Evolutionary conservation across 1,284 basidiomycete genomes (phyloP), one percentile per base, ranked within the genome.

Genomic region (Cerioporus squamosus): DNA sequence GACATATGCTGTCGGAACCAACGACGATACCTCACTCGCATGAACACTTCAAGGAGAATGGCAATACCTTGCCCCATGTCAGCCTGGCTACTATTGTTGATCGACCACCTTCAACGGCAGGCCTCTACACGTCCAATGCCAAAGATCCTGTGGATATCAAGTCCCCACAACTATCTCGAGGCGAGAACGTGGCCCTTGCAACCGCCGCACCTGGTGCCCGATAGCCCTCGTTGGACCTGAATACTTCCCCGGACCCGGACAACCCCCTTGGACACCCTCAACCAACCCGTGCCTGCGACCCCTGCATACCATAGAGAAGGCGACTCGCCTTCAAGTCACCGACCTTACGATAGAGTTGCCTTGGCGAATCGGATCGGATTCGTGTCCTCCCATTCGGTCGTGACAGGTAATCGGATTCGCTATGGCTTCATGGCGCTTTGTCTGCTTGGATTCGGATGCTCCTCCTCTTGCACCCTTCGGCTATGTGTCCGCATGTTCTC

Each of bases 181-280:
- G 81, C 62, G 89, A 91, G 72, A 86, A 83, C 64, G 79, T 84
- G 60, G 77, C 83, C 53, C 77, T 89, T 52, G 78, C 81, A 57
- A 79, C 85, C 52, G 78, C 81, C 52, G 78, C 81, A 52, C 73
- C 77, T 47, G 76, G 76, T 48, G 81, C 78, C 33, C 81, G 80
- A 82, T 87, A 81, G 75, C 57, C 47, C 44, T 43, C 33, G 26
- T 48, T 29, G 47, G 33, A 42, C 15, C 9, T 39, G 36, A 20
- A 17, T 38, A 15, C 45, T 33, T 29, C 18, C n/a, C 7, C 44
- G 42, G 50, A 50, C 26, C 14, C 18, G 17, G 40, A 48, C 39
- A 33, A 18, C 47, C 31, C 57, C 49, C 39, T 44, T 26, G 18
- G 39, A 12, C 33, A 43, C 56, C 31, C 31, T 24, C 44, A 24